A percentile compares a stretch with the other conserved stretches of the same genome.
Conservation (phyloP, 495 filamentous ascomycete genomes). For the Penicillium subrubescens region DNA sequence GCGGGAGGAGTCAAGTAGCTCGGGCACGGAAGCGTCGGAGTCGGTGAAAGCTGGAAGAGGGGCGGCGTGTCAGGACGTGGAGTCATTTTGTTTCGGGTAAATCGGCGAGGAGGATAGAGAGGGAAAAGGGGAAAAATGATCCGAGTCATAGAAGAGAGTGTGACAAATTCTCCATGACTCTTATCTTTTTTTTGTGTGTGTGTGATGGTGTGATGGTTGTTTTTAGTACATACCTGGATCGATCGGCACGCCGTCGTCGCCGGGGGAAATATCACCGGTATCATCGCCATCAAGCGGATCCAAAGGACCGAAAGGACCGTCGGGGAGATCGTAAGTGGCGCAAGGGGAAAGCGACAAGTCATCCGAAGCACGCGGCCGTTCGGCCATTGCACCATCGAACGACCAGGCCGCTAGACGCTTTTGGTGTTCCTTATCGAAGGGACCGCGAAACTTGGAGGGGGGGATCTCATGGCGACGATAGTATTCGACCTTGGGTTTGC, state of each 20-base stretch:
- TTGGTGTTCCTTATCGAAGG: conserved; percentile 54
- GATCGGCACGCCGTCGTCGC: conserved; percentile 29
- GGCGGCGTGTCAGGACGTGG: conserved; percentile 7
- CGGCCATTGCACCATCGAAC: conserved; percentile 44
- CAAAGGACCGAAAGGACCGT: conserved; percentile 3
- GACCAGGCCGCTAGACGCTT: conserved; percentile 52
- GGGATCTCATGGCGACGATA: conserved; percentile 54
- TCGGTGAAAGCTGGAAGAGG: conserved; percentile 20
- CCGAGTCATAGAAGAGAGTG: not conserved
- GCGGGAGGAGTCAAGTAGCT: conserved; percentile 18
- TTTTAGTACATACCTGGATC: conserved; percentile 39
- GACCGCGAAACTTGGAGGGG: conserved; percentile 54
- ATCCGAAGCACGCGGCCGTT: conserved; percentile 33
- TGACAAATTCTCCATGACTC: not conserved
- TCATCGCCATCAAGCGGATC: conserved; percentile 8
- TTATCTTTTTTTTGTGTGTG: not conserved
- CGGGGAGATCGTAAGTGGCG: conserved; percentile 32
- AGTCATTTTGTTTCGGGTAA: conserved; percentile 1
- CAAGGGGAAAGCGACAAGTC: conserved; percentile 46
- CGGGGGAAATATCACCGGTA: conserved; percentile 19
- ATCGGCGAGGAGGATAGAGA: not conserved
- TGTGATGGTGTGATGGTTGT: not conserved
- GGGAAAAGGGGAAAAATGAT: not conserved
- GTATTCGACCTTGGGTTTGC: conserved; percentile 51
- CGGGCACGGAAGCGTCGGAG: conserved; percentile 16